A percentile compares a stretch with the other conserved stretches of the same genome.
Conservation (phyloP, 2,329 filamentous ascomycete species). For the Nemania sp. region DNA sequence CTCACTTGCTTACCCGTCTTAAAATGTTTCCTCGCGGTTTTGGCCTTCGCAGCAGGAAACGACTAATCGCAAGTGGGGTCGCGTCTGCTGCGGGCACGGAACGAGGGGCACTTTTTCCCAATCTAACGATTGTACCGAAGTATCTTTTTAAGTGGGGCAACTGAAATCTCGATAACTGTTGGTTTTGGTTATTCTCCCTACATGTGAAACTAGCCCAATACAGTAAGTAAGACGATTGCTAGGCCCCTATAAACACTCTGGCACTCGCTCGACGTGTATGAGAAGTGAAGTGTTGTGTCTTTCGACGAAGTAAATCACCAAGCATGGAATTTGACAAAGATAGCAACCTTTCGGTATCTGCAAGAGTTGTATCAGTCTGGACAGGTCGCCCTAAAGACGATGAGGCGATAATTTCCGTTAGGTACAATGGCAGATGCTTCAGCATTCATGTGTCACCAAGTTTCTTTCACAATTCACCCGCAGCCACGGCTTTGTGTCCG, state of each 20-base stretch:
- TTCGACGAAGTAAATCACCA: background rate
- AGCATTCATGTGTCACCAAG: slow-evolving; percentile 3
- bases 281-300: too few relatives aligned
- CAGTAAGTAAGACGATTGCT: too few relatives aligned
- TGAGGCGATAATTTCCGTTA: slow-evolving; percentile 5
- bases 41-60: slow-evolving; percentile 14
- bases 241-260: too few relatives aligned
- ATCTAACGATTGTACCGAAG: too few relatives aligned
- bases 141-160: too few relatives aligned
- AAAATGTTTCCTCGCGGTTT: slow-evolving; percentile 19
- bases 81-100: slow-evolving; percentile 4
- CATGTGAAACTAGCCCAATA: too few relatives aligned
- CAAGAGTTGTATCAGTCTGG: slow-evolving; percentile 6
- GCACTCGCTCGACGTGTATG: too few relatives aligned
- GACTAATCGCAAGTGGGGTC: slow-evolving; percentile 20
- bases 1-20: slow-evolving; percentile 23
- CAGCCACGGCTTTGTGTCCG: slow-evolving; percentile 6
- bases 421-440: slow-evolving; percentile 12
- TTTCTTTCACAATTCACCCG: slow-evolving; percentile 11
- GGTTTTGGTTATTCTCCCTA: too few relatives aligned
- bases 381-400: slow-evolving; percentile 5
- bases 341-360: background rate
- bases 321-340: slow-evolving; percentile 4
- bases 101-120: slow-evolving; percentile 26
- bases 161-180: too few relatives aligned